Base-by-base conservation (phyloP, 75 land plant genomes). In the Larix kaempferi region DNA sequence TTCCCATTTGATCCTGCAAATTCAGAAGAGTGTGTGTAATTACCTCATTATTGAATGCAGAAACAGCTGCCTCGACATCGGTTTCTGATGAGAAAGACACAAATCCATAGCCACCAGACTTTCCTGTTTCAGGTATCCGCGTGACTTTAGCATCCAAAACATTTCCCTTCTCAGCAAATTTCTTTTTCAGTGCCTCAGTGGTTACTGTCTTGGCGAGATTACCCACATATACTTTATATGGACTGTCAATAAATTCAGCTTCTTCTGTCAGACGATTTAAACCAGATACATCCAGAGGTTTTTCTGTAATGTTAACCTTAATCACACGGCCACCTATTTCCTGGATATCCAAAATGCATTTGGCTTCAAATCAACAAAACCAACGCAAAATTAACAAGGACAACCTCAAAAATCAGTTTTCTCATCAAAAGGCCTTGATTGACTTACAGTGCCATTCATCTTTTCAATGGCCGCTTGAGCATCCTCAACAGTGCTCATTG, bases 91-190 rank as follows among this genome's bases (percentile, higher is more conserved):
- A 90, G 67, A 93, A 91, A 0, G 96, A 81, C 37, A 95, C 99
- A 84, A 97, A 97, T 4, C 98, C 99, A 83, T 86, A 97, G 13
- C 98, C 94, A n/a, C 86, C 81, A 5, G 99, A 95, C 80, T 94
- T 89, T 55, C 98, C 94, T 37, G 98, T 93, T 59, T 92, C 94
- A 33, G 87, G 88, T 29, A 88, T 92, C 21, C 88, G 82, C 3
- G 91, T 84, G 37, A 97, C 89, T 84, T 91, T 97, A 21, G 99
- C 98, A 74, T 94, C 88, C 29, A 95, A 83, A 71, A 97, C 98
- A 23, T 92, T 83, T 63, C 91, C 99, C 81, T 93, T 88, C 57
- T 83, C 88, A 19, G 89, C 83, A 80, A 97, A 95, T 71, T 88
- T 83, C 3, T 88, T 76, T 23, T 64, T 77, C 25, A 97, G 87